A percentile compares a stretch with the other conserved stretches of the same genome.
Conservation (phyloP, 345 rosid genomes). For the Hibiscus syriacus region DNA sequence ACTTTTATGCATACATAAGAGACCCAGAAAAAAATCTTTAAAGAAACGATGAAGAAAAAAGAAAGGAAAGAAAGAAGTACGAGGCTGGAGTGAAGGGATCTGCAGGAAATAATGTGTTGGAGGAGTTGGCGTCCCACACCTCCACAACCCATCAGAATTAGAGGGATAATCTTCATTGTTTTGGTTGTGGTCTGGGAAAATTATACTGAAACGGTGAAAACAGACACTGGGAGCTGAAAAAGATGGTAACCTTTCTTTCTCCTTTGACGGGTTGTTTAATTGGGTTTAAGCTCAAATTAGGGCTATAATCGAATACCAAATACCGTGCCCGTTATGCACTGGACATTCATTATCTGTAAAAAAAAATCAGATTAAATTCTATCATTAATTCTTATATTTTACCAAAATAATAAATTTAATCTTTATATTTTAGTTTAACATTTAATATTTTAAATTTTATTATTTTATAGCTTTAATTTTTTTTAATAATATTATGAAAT, state of each 20-base stretch:
- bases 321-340: no score
- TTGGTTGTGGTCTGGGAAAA: neutral
- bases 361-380: no score
- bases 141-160: constrained; percentile 76
- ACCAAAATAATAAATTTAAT: no score
- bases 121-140: constrained; percentile 90
- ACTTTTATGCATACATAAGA: neutral
- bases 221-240: neutral
- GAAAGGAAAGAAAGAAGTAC: constrained; percentile 17
- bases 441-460: no score
- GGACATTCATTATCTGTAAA: no score
- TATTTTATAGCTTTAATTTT: no score
- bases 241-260: neutral
- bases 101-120: constrained; percentile 71
- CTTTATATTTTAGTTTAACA: neutral
- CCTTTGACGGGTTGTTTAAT: neutral
- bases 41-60: neutral
- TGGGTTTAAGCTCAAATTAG: neutral
- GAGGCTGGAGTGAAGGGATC: constrained; percentile 70
- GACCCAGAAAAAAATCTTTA: neutral
- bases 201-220: neutral
- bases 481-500: no score
- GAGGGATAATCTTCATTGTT: constrained; percentile 55
- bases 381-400: neutral
- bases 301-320: no score